A percentile compares a stretch with the other conserved stretches of the same genome.
Evolutionary conservation across 2,329 filamentous ascomycete species (phyloP).

Genomic region (Thelonectria blattea): DNA sequence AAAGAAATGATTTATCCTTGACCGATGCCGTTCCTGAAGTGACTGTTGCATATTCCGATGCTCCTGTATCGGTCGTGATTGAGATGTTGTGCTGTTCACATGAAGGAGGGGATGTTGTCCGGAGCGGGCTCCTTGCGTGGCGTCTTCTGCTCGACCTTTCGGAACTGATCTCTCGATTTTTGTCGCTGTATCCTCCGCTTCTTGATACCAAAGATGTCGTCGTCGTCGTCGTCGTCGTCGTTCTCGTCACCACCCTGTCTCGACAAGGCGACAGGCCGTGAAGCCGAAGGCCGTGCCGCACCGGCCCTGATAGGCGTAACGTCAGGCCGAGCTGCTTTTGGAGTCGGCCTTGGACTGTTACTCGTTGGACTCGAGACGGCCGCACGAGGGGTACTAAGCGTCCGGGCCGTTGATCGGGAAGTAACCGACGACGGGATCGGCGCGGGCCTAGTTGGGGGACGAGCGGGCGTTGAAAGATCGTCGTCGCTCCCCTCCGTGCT

Average conservation of each 20-base stretch:
- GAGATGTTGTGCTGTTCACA: constrained; percentile 31
- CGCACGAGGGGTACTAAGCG: constrained; percentile 25
- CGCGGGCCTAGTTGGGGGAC: constrained; percentile 15
- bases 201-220: constrained; percentile 46
- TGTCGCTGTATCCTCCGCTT: constrained; percentile 40
- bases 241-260: constrained; percentile 22
- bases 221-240: constrained; percentile 37
- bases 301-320: constrained; percentile 13
- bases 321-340: constrained; percentile 7
- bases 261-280: neutral
- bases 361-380: constrained; percentile 14
- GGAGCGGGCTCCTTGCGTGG: constrained; percentile 28
- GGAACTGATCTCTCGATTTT: constrained; percentile 40
- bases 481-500: constrained; percentile 27
- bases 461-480: constrained; percentile 28
- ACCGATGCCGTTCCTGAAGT: neutral
- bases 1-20: constrained; percentile 30
- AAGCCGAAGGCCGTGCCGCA: no score
- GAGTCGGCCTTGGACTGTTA: constrained; percentile 8
- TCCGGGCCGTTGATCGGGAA: constrained; percentile 19
- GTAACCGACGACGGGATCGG: constrained; percentile 21
- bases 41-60: neutral
- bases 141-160: constrained; percentile 25
- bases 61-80: neutral
- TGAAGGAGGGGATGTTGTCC: constrained; percentile 47